Base-by-base conservation (phyloP, 1,139 yeast genomes). In the Zhuliangozyma parablackwelliae region DNA sequence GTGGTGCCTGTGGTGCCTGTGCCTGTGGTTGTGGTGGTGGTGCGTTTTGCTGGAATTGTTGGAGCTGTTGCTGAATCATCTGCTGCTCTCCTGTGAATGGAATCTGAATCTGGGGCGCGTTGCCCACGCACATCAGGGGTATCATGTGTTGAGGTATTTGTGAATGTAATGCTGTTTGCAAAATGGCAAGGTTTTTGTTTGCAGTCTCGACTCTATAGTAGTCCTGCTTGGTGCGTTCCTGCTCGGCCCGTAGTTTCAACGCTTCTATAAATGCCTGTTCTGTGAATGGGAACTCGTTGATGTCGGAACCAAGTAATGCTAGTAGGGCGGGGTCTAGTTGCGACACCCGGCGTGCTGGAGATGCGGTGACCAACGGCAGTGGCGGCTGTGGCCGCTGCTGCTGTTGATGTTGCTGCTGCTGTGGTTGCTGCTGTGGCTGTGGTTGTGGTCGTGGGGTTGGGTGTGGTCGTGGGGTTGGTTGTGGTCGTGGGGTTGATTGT, bases 181-280 rank as follows among this genome's bases (percentile, higher is more conserved):
- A 51, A 21, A 89, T 66, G 40, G 79, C 80, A 30, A 83, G 61
- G 28, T 84, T 76, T 41, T 75, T 72, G 38, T 74, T 72, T 26
- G 83, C 69, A 29, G 73, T 64, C 53, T 89, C 96, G 28, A 82
- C 64, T 40, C 74, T 75, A 55, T 84, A 82, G 50, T 70, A 82
- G 48, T 85, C 95, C 56, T 89, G 97, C 48, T 82, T 82, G 1
- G 97, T 85, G 30, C 75, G 71, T 56, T 90, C 97, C 53, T 85
- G 95, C 54, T 87, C 94, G 2, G 79, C 63, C 40, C 82, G 75
- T 25, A 87, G 69, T 30, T 72, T 72, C 31, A 89, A 62, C 0
- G 90, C 79, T 46, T 79, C 82, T 23, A 72, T 57, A 29, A 82
- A 69, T 2, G 94, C 74, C 20, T 71, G 67, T 42, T 85, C 90